phyloP scores from a whole-genome alignment of 345 rosid genomes.

The Eucalyptus cloeziana region DNA sequence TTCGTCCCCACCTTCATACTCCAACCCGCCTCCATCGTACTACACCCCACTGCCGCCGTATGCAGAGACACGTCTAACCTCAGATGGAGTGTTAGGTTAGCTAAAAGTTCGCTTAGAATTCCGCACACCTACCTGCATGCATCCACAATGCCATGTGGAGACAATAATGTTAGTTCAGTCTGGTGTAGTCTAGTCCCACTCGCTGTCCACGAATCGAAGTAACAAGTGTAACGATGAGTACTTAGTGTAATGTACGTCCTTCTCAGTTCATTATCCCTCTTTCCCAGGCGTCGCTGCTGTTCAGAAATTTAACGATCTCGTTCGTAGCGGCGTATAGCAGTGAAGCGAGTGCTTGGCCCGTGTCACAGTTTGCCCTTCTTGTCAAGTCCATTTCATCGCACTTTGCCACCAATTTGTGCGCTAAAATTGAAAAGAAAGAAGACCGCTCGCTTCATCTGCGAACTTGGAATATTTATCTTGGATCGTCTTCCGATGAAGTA shows the following conservation, averaged over 20 bases:
- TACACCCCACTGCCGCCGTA: not conserved
- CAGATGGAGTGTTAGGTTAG: not conserved
- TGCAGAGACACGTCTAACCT: not conserved
- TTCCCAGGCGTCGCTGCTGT: not conserved
- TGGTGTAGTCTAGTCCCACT: not conserved
- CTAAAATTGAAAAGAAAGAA: not conserved
- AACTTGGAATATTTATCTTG: not conserved
- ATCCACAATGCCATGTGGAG: not conserved
- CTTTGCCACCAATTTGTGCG: not conserved
- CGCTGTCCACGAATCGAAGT: not conserved
- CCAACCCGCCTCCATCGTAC: not conserved
- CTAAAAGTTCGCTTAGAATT: not conserved
- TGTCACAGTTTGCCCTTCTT: not conserved
- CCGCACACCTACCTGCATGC: not conserved
- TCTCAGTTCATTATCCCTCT: not conserved
- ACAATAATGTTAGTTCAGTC: not conserved
- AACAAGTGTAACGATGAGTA: not conserved
- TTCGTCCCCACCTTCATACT: not conserved
- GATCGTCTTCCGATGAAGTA: not conserved
- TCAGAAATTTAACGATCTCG: not conserved
- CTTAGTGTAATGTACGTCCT: not conserved
- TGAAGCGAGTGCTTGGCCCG: not conserved
- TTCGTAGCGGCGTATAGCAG: not conserved
- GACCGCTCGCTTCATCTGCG: not conserved
- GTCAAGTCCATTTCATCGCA: not conserved